phyloP scores from a whole-genome alignment of 169 alveolate species.

The Cyclospora cayetanensis region DNA sequence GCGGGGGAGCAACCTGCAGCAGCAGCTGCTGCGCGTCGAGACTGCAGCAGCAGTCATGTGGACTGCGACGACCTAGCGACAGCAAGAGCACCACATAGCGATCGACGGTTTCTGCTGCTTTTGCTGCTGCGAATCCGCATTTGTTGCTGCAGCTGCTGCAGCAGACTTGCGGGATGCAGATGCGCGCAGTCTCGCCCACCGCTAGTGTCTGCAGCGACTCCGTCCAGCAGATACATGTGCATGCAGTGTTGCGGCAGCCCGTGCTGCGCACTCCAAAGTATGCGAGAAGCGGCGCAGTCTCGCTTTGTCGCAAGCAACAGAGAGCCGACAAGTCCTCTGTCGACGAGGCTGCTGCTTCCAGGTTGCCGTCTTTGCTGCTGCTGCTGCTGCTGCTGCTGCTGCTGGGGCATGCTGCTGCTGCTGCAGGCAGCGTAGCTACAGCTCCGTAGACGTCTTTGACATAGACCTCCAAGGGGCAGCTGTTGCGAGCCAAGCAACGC shows the following conservation, averaged over 20 bases:
- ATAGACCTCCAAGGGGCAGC: not conserved
- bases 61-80: not conserved
- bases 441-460: not conserved
- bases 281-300: not conserved
- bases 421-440: slow-evolving; percentile 8
- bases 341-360: slow-evolving; percentile 20
- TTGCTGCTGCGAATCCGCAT: not conserved
- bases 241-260: slow-evolving; percentile 19
- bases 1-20: slow-evolving; percentile 22
- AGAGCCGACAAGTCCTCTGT: not conserved
- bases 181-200: not conserved
- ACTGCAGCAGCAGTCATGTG: slow-evolving; percentile 45
- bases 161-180: not conserved
- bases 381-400: slow-evolving; percentile 48
- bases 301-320: slow-evolving; percentile 2
- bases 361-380: slow-evolving; percentile 28
- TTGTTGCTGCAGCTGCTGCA: slow-evolving; percentile 43
- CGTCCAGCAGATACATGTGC: slow-evolving; percentile 21
- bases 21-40: slow-evolving; percentile 22
- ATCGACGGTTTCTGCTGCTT: not conserved
- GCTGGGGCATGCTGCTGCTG: slow-evolving; percentile 24
- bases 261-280: slow-evolving; percentile 41
- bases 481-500: not conserved
- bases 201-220: slow-evolving; percentile 20
- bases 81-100: slow-evolving; percentile 13